Evolutionary conservation across 192 early-diverging fungal species (phyloP), one percentile per base, ranked within the genome.

Genomic region (Linnemannia exigua): DNA sequence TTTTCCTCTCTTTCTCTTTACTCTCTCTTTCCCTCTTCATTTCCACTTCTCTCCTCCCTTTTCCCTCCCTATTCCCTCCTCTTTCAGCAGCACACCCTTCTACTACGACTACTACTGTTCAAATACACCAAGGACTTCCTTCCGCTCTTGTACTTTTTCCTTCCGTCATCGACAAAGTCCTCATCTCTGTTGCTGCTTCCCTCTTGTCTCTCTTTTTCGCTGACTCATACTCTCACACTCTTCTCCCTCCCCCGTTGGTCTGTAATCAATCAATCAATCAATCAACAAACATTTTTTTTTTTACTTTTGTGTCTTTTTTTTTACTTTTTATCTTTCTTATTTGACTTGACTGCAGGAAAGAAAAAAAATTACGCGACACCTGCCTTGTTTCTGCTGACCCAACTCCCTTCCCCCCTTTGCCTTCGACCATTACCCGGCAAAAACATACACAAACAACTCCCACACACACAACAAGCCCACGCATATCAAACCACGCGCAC

Each of bases 361-460:
- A 63, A 63, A 63, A 16, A 63, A 63, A n/a, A 58, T 63, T 63
- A 63, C 58, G 58, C 58, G 58, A 63, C 58, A 63, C 58, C 58
- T 63, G 58, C 31, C 37, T 69, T 69, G 37, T 69, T 69, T 69
- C 67, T 63, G 28, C 58, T 63, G 58, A 63, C 58, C 58, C 35
- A 69, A 69, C 48, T 36, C 38, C 36, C 19, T 17, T 12, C 22
- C 41, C 44, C 19, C 50, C 35, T 51, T 50, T 33, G 44, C 44
- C n/a, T 25, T 75, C 36, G 54, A 75, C 73, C 58, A 31, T 38
- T 48, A 51, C 19, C 33, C 19, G 31, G 31, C 33, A 35, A 51
- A 33, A 19, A 31, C 67, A 15, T 68, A 38, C 38, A 41, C 15
- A 47, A n/a, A 33, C 70, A 48, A 31, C 28, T 9, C 0, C 9